Percentiles rank a stretch among this genome's conserved stretches.
phyloP scores from a whole-genome alignment of 345 rosid species.

The Clarkia xantiana region DNA sequence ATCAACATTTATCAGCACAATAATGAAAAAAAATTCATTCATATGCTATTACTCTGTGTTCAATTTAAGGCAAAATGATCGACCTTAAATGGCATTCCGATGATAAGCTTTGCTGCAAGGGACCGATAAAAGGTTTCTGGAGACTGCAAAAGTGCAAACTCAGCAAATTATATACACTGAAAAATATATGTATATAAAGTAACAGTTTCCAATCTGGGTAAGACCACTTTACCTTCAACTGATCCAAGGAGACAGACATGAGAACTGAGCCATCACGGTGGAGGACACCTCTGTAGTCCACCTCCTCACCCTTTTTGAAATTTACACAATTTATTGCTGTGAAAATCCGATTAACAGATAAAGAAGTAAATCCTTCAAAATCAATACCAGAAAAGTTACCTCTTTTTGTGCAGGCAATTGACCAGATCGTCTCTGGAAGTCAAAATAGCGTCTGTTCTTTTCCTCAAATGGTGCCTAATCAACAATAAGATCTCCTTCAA shows the following conservation, averaged over 20 bases:
- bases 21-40: neutral
- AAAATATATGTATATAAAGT: too few species aligned
- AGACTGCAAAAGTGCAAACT: slow-evolving; percentile 26
- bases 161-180: neutral
- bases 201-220: too few species aligned
- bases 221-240: slow-evolving; percentile 45
- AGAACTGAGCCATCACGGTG: slow-evolving; percentile 99
- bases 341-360: too few species aligned
- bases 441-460: slow-evolving; percentile 84
- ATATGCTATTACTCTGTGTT: neutral
- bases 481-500: neutral
- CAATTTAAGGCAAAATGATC: neutral
- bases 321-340: too few species aligned
- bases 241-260: slow-evolving; percentile 69
- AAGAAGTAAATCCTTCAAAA: too few species aligned
- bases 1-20: slow-evolving; percentile 9
- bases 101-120: slow-evolving; percentile 76
- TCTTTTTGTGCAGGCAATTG: slow-evolving; percentile 85
- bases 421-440: slow-evolving; percentile 75
- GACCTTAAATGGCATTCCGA: slow-evolving; percentile 99
- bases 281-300: slow-evolving; percentile 83
- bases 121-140: slow-evolving; percentile 85
- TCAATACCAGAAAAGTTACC: slow-evolving; percentile 23
- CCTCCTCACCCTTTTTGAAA: slow-evolving; percentile 63
- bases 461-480: slow-evolving; percentile 88